Evolutionary conservation across 352 stramenopile species (phyloP), one percentile per base, ranked within the genome.

Genomic region (Phytophthora cactorum): DNA sequence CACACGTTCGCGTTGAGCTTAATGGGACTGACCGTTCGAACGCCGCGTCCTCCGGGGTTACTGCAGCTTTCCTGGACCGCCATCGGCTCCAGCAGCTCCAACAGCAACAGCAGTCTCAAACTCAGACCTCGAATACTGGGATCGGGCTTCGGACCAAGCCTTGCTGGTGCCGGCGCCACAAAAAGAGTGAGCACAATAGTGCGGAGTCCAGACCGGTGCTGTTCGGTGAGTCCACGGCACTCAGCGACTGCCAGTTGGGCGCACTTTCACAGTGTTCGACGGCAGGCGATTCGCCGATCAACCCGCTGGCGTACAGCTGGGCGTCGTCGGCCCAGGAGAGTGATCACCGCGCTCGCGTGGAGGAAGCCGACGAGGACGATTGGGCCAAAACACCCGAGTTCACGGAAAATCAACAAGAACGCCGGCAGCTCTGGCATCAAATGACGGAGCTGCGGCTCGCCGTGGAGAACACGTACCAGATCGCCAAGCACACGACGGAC

Each of bases 381-480:
- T 75, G 70, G 70, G 50, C 67, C 29, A 55, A 70, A 11, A 75
- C 71, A 9, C 67, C 71, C 11, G 66, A 74, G 44, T 78, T 75
- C 54, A 70, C 66, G 8, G 58, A 78, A 1, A 69, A 50, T n/a
- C 71, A 78, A 28, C 66, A 63, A 27, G 43, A 70, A 17, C 71
- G 67, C 25, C 63, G 57, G 46, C 53, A 70, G 4, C 71, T 78
- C 9, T 78, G 71, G 60, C 56, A 78, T 31, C 76, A 84, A 50
- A 84, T 84, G 73, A 72, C 72, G 28, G 64, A 82, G 65, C 68
- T 84, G 57, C 74, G 71, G 2, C 63, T 80, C 31, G 74, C 76
- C 2, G 76, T 74, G 45, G 76, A 84, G 60, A 78, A 80, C 62
- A 79, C 77, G 50, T 84, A 84, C 49, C 69, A 76, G 36, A 69